A percentile compares a stretch with the other conserved stretches of the same genome.
Evolutionary conservation across 2,329 filamentous ascomycete genomes (phyloP).

Genomic region (Xylaria hypoxylon): DNA sequence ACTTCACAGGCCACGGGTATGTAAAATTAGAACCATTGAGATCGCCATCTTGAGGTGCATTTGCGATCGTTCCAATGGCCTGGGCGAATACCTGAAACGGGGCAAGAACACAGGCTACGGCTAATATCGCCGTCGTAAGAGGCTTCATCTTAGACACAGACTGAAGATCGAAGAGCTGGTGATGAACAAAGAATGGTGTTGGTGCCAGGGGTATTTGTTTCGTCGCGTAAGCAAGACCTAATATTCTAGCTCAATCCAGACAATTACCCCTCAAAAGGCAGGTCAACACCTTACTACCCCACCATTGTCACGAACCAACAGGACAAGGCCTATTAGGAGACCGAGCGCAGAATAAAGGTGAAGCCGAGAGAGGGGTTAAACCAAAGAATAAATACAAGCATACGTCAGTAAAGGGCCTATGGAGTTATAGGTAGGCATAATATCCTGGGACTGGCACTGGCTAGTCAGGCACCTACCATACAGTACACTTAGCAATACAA

Average conservation of each 20-base stretch:
- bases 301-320: conserved; percentile 1
- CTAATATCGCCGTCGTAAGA: conserved; percentile 44
- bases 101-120: conserved; percentile 33
- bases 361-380: conserved; percentile 7
- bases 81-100: conserved; percentile 34
- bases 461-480: too few species aligned
- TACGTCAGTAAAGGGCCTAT: conserved; percentile 12
- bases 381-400: conserved; percentile 8
- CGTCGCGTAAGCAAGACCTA: conserved; percentile 9
- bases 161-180: conserved; percentile 11
- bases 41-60: conserved; percentile 55
- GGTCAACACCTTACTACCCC: conserved; percentile 9
- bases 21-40: conserved; percentile 64
- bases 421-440: too few species aligned
- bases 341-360: background rate
- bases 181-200: conserved; percentile 13
- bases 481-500: too few species aligned
- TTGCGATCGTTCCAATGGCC: conserved; percentile 47
- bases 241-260: conserved; percentile 7
- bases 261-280: conserved; percentile 16
- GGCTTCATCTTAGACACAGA: conserved; percentile 22
- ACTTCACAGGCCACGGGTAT: conserved; percentile 63
- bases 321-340: conserved; percentile 6
- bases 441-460: too few species aligned
- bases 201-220: conserved; percentile 12